These are phyloP conservation scores for Wickerhamiella occidentalis DNA, from an alignment of 805 yeast species.

Conservation along the genomic window DNA sequence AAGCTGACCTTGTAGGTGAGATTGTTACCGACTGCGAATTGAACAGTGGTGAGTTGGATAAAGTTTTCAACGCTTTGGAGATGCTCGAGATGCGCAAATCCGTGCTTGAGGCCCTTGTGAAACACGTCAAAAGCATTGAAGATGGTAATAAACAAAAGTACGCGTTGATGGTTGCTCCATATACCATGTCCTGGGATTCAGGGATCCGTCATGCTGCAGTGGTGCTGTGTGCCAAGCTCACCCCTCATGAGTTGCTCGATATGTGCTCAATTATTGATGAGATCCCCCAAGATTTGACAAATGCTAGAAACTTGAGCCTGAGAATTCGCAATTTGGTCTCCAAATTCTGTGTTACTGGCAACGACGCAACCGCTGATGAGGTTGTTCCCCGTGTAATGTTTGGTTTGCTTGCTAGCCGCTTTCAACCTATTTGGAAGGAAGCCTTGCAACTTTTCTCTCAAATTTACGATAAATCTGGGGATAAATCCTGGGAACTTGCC, in stretches of 20 bases:
- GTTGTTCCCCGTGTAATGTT: constrained; percentile 40
- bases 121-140: not conserved
- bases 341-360: constrained; percentile 30
- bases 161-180: not conserved
- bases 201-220: constrained; percentile 16
- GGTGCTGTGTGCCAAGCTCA: constrained; percentile 7
- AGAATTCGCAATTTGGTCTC: constrained; percentile 50
- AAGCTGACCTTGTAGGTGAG: constrained; percentile 10
- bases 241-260: constrained; percentile 25
- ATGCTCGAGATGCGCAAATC: constrained; percentile 2
- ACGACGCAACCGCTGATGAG: constrained; percentile 19
- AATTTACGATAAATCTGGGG: constrained; percentile 30
- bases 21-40: not conserved
- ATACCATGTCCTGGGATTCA: constrained; percentile 17
- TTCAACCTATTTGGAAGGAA: constrained; percentile 79
- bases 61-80: not conserved
- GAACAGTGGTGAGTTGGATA: not conserved
- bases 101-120: not conserved
- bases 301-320: constrained; percentile 61
- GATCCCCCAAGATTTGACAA: constrained; percentile 54
- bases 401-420: constrained; percentile 62
- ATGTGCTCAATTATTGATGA: constrained; percentile 54
- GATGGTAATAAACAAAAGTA: not conserved
- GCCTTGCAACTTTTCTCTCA: constrained; percentile 48
- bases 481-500: constrained; percentile 45